Percentiles rank a stretch among this genome's conserved stretches.
Conservation (phyloP, 1,284 basidiomycete genomes). For the Ceratobasidium sp. region DNA sequence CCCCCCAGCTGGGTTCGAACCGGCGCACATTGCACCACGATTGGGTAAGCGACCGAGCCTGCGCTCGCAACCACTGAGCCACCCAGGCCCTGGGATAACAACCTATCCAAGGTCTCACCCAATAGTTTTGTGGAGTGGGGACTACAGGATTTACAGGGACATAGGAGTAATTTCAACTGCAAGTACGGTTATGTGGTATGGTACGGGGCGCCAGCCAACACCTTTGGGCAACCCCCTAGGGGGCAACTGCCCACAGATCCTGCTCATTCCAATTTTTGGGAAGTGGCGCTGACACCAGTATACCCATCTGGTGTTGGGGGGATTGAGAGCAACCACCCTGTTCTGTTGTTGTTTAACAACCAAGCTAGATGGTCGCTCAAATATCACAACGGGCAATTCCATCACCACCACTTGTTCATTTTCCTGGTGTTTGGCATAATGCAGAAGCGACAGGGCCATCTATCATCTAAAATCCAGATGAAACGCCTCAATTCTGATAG, state of each 20-base stretch:
- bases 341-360: slow-evolving; percentile 53
- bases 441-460: slow-evolving; percentile 50
- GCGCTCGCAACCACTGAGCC: too few relatives aligned
- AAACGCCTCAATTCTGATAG: slow-evolving; percentile 33
- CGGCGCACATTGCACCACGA: too few relatives aligned
- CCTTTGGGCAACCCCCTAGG: slow-evolving; percentile 6
- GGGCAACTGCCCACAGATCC: not conserved
- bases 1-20: too few relatives aligned
- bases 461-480: slow-evolving; percentile 49
- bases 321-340: slow-evolving; percentile 53
- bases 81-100: too few relatives aligned
- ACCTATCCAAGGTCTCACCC: slow-evolving; percentile 5
- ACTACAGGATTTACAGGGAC: too few relatives aligned
- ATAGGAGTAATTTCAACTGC: too few relatives aligned
- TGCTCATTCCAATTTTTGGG: slow-evolving; percentile 49
- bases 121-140: slow-evolving; percentile 9
- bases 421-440: slow-evolving; percentile 58
- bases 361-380: slow-evolving; percentile 59
- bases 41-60: too few relatives aligned
- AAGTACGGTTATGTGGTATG: slow-evolving; percentile 39
- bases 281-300: slow-evolving; percentile 57
- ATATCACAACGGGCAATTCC: slow-evolving; percentile 58
- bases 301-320: slow-evolving; percentile 63
- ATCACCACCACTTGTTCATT: slow-evolving; percentile 55
- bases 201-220: slow-evolving; percentile 43